Conservation (phyloP, 805 yeast genomes). For the Debaryomyces castellii region DNA sequence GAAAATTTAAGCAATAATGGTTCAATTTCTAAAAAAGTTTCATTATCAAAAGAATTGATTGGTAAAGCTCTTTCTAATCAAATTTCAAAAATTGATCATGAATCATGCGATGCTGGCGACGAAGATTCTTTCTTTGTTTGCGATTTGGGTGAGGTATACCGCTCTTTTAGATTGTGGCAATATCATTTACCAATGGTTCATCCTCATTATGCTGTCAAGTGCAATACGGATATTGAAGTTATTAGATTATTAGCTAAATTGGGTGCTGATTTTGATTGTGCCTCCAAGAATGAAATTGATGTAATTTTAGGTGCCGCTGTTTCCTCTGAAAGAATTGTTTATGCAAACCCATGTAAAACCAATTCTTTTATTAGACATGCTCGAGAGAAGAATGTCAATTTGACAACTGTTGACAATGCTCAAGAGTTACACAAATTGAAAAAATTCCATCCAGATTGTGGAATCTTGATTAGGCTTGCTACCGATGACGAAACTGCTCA, state of each 20-base stretch:
- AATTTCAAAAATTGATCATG: constrained; percentile 48
- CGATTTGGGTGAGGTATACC: constrained; percentile 71
- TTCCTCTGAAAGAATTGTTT: constrained; percentile 66
- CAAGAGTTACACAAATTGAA: constrained; percentile 80
- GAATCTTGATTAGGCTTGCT: constrained; percentile 72
- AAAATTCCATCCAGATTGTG: constrained; percentile 65
- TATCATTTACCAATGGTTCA: constrained; percentile 65
- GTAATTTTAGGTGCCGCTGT: constrained; percentile 62
- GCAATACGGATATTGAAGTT: constrained; percentile 73
- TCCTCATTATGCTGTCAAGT: constrained; percentile 94
- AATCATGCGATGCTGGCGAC: constrained; percentile 66
- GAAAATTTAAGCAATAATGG: not conserved
- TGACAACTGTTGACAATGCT: constrained; percentile 87
- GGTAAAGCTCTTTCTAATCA: constrained; percentile 40
- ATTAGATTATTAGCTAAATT: constrained; percentile 54
- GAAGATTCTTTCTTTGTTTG: constrained; percentile 88
- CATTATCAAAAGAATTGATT: constrained; percentile 18
- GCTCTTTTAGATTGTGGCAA: constrained; percentile 66
- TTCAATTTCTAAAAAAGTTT: not conserved
- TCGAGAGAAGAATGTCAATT: constrained; percentile 47
- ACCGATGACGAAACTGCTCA: constrained; percentile 89
- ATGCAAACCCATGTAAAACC: constrained; percentile 95
- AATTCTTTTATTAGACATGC: constrained; percentile 78
- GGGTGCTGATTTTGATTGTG: constrained; percentile 90
- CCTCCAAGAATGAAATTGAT: constrained; percentile 82